Evolutionary conservation across 2,329 filamentous ascomycete species (phyloP), one percentile per base, ranked within the genome.

Genomic region (Curvularia verruculosa): DNA sequence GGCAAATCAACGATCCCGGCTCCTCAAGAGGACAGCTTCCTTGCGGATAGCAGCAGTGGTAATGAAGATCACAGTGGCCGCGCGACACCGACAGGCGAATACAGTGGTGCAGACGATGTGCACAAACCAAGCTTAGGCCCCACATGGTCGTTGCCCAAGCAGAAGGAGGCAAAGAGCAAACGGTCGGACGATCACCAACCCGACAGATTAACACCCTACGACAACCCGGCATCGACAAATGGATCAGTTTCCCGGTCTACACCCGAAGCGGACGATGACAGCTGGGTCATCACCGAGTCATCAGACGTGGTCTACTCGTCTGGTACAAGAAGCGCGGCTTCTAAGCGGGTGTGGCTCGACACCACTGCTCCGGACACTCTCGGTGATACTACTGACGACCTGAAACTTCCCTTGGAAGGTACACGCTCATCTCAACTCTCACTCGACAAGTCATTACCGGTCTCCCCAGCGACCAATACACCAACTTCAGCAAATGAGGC

Each of bases 21-120:
- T 46, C 57, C 66, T 8, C 72, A 74, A 36, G 79, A 81, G 58
- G 76, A 79, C 52, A 81, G 82, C 5, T 84, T 83, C 67, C 79
- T 84, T 46, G 77, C 81, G 49, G 83, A 84, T 60, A 82, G 77
- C 66, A 76, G 73, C 60, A 84, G 81, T 61, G 82, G 84, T 60
- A 81, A 82, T 47, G 82, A 81, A 58, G 78, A 79, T 54, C 74
- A 72, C 53, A 77, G 75, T 57, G 74, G 74, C 46, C 69, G 69
- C 39, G 70, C 61, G 34, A 69, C 72, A 48, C 68, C 73, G 39
- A 59, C 68, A 9, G 67, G 62, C 49, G 68, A 70, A 31, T 65
- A 58, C 52, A 66, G 64, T 56, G 60, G 65, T 43, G 54, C 62
- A 34, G 70, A 71, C 56, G 66, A 74, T 65, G 66, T 65, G 52